Conservation (phyloP, 257 asterid species). For the Solanum etuberosum region DNA sequence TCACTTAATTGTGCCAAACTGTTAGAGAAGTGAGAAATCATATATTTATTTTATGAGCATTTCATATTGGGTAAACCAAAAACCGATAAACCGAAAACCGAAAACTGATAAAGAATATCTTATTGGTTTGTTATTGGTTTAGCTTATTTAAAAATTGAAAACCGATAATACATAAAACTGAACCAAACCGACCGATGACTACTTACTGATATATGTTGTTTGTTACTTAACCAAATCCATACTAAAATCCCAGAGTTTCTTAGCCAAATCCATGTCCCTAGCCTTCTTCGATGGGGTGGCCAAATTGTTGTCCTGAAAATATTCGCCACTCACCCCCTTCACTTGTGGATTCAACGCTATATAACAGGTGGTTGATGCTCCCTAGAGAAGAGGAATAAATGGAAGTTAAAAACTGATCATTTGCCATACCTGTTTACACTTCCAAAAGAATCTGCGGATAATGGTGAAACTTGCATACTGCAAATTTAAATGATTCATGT, state of each 20-base stretch:
- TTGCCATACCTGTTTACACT: background rate
- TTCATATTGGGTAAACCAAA: no score
- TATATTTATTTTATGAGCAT: no score
- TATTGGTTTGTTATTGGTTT: no score
- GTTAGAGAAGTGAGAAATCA: no score
- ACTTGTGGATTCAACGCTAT: slow-evolving; percentile 59
- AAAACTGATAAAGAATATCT: no score
- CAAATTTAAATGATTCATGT: background rate
- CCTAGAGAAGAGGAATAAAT: slow-evolving; percentile 17
- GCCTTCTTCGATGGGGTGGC: slow-evolving; percentile 29
- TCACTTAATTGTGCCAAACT: no score
- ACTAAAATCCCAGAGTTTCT: slow-evolving; percentile 75
- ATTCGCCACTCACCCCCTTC: slow-evolving; percentile 53
- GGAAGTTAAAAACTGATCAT: background rate
- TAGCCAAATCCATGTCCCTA: slow-evolving; percentile 37
- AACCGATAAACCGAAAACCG: fast-evolving
- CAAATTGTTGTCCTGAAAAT: slow-evolving; percentile 51
- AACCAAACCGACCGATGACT: no score
- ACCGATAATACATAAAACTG: no score
- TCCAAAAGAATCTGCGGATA: background rate
- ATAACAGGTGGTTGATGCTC: slow-evolving; percentile 77
- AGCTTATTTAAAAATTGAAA: no score
- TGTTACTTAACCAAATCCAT: slow-evolving; percentile 22
- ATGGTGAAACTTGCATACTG: background rate
- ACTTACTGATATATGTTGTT: background rate